Conservation (phyloP, 1,139 yeast species). For the Yamadazyma atmosphaerica region DNA sequence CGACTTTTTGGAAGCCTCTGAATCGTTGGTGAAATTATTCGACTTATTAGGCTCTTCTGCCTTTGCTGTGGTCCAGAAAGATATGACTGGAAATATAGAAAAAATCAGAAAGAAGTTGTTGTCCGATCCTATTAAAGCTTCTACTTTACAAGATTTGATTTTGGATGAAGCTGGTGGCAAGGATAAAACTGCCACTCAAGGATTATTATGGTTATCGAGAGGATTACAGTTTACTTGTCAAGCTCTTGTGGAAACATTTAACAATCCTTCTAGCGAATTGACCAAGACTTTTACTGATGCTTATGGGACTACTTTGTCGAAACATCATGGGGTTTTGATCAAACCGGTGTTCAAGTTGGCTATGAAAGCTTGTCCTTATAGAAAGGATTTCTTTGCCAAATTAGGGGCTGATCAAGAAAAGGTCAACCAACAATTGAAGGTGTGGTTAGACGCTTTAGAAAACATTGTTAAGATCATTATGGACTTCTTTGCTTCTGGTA, state of each 20-base stretch:
- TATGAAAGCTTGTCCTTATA: conserved; percentile 93
- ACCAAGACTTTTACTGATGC: conserved; percentile 80
- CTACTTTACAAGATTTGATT: conserved; percentile 76
- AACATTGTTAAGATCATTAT: conserved; percentile 69
- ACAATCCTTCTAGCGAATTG: conserved; percentile 61
- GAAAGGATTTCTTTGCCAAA: conserved; percentile 81
- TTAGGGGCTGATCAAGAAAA: conserved; percentile 70
- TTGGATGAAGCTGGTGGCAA: conserved; percentile 66
- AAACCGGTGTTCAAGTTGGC: conserved; percentile 90
- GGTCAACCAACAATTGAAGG: conserved; percentile 63
- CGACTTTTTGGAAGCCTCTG: conserved; percentile 80
- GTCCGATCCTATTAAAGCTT: conserved; percentile 60
- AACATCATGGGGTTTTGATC: conserved; percentile 78
- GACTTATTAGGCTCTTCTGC: conserved; percentile 86
- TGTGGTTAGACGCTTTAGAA: conserved; percentile 79
- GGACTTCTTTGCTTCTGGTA: conserved; percentile 75
- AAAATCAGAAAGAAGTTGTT: conserved; percentile 70
- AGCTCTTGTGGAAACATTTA: conserved; percentile 80
- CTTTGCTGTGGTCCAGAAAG: conserved; percentile 80
- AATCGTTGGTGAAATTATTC: conserved; percentile 77
- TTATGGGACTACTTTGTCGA: conserved; percentile 73
- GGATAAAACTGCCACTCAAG: conserved; percentile 85
- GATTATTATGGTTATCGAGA: conserved; percentile 81
- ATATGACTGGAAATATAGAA: conserved; percentile 82
- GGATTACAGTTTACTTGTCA: conserved; percentile 88